These are phyloP conservation scores for Dionaea muscipula DNA, from an alignment of 179 eudicot genomes.

Conservation along the genomic window DNA sequence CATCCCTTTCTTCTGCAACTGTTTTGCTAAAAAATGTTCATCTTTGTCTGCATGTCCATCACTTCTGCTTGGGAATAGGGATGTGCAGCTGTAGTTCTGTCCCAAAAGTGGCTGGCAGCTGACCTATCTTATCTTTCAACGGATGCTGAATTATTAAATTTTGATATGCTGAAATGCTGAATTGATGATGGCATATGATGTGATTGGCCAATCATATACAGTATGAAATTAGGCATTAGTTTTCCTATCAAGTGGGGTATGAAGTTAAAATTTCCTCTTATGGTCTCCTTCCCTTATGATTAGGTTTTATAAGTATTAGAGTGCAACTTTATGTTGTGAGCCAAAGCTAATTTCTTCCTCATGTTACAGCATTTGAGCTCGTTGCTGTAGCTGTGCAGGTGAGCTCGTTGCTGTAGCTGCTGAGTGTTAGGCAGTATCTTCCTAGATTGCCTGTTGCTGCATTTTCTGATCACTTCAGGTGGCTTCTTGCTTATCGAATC, in stretches of 20 bases:
- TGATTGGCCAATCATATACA: no score
- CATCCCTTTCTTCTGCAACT: no score
- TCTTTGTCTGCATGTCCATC: background rate
- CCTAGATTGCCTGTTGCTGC: background rate
- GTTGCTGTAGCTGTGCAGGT: background rate
- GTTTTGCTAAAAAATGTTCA: background rate
- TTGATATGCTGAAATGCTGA: no score
- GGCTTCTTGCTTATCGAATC: background rate
- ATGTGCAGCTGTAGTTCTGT: no score
- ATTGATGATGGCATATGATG: no score
- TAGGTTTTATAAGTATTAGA: background rate
- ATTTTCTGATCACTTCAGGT: background rate
- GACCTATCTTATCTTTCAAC: no score
- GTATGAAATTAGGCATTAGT: no score
- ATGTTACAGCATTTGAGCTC: slow-evolving; percentile 7
- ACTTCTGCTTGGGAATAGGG: no score
- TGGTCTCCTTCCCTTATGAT: background rate
- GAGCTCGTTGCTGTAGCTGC: slow-evolving; percentile 4
- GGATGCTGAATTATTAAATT: no score
- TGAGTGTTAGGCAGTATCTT: background rate
- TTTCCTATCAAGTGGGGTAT: no score
- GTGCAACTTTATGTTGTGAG: background rate
- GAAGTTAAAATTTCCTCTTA: no score
- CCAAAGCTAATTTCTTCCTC: background rate
- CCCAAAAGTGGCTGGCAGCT: background rate